Evolutionary conservation across 164 flowering plant species (phyloP).

Genomic region (Akebia trifoliata): DNA sequence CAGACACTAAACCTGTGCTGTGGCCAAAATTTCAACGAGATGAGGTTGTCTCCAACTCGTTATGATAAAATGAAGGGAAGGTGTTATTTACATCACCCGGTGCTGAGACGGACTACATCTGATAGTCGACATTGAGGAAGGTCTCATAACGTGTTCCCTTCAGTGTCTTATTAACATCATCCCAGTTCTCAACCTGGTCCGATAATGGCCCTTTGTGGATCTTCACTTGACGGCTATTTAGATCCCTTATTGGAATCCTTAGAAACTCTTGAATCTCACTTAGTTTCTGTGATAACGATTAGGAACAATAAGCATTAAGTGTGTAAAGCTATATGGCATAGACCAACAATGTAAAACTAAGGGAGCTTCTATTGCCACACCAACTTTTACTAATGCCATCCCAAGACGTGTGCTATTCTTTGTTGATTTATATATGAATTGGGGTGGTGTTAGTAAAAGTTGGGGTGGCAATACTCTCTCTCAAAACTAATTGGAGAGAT

Average conservation of each 20-base stretch:
- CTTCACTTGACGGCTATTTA: constrained; percentile 78
- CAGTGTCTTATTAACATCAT: constrained; percentile 58
- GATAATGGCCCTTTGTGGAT: constrained; percentile 77
- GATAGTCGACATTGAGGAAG: constrained; percentile 30
- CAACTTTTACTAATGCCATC: too few relatives aligned
- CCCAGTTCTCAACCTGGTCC: constrained; percentile 67
- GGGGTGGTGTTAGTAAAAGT: too few relatives aligned
- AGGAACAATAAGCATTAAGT: constrained; percentile 16
- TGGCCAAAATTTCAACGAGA: constrained; percentile 10
- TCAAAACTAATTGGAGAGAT: too few relatives aligned
- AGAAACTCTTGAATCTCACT: constrained; percentile 57
- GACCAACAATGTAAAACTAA: neutral
- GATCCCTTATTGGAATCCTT: constrained; percentile 51
- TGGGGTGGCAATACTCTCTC: neutral
- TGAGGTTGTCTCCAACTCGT: neutral
- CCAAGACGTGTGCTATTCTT: too few relatives aligned
- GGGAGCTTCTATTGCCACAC: too few relatives aligned
- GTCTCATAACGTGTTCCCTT: constrained; percentile 61
- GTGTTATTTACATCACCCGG: constrained; percentile 17
- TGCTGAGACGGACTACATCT: constrained; percentile 3
- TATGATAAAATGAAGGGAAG: neutral
- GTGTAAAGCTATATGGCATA: neutral
- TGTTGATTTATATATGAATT: too few relatives aligned
- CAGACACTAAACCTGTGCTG: neutral
- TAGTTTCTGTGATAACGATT: constrained; percentile 46